phyloP scores from a whole-genome alignment of 371 early-diverging fungal species.

The Batrachochytrium dendrobatidis region DNA sequence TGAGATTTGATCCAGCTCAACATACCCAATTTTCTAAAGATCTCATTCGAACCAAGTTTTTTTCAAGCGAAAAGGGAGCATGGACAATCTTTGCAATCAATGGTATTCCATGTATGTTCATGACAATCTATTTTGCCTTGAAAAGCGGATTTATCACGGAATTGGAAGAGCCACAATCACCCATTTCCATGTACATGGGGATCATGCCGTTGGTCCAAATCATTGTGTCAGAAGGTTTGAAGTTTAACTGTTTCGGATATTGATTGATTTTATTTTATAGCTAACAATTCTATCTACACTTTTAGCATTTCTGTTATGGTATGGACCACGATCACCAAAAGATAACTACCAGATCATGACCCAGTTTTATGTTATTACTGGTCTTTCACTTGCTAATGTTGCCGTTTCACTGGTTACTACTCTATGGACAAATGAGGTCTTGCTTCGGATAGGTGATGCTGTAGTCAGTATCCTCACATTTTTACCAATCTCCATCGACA shows the following conservation, averaged over 20 bases:
- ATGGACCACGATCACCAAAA: not conserved
- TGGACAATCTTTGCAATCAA: not conserved
- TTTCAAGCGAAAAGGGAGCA: not conserved
- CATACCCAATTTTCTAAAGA: not conserved
- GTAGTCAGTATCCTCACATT: not conserved
- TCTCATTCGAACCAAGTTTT: not conserved
- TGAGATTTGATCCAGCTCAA: not conserved
- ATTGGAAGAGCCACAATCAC: not conserved
- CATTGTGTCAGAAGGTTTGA: not conserved
- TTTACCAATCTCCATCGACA: not conserved
- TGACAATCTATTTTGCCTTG: not conserved
- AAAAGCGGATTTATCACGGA: not conserved
- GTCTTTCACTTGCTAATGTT: too few species aligned
- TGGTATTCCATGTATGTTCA: not conserved
- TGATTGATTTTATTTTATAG: not conserved
- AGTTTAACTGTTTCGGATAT: not conserved
- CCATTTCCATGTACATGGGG: not conserved
- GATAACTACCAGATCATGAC: not conserved
- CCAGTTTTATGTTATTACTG: not conserved
- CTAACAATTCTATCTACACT: not conserved
- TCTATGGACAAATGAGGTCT: too few species aligned
- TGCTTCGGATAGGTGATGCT: not conserved
- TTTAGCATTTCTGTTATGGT: not conserved
- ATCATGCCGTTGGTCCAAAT: slow-evolving; percentile 1
- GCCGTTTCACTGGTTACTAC: too few species aligned